phyloP scores from a whole-genome alignment of 2,329 filamentous ascomycete species.

The Botrytis hyacinthi region DNA sequence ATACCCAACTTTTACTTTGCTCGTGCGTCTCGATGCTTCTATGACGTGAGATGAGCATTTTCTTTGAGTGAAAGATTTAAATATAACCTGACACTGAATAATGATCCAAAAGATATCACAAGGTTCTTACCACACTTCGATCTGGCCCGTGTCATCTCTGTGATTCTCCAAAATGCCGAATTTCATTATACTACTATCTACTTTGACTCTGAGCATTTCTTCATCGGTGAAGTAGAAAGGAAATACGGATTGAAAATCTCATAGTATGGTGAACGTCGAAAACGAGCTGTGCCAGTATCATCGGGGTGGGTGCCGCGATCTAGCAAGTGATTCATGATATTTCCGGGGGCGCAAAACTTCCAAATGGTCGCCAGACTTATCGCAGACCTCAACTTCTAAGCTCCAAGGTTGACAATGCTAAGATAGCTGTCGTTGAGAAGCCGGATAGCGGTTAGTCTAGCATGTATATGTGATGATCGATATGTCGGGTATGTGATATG shows the following conservation, averaged over 20 bases:
- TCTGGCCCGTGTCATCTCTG: background rate
- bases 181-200: background rate
- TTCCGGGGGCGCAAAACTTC: no score
- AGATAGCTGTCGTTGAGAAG: no score
- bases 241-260: background rate
- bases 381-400: no score
- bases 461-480: no score
- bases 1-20: constrained; percentile 23
- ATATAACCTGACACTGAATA: background rate
- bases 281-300: background rate
- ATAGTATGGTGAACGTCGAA: background rate
- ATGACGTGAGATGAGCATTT: background rate
- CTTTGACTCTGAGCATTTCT: background rate
- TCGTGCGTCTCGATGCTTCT: background rate
- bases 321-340: no score
- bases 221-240: background rate
- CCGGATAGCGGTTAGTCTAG: no score
- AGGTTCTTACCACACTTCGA: background rate
- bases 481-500: no score
- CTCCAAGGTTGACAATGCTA: no score
- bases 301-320: no score
- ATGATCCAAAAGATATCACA: background rate
- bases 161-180: background rate
- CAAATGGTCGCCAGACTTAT: no score
- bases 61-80: no score